Percentiles rank a stretch among this genome's conserved stretches.
These are phyloP conservation scores for Aegilops speltoides DNA, from an alignment of 176 grass and related monocot species.

Conservation along the genomic window DNA sequence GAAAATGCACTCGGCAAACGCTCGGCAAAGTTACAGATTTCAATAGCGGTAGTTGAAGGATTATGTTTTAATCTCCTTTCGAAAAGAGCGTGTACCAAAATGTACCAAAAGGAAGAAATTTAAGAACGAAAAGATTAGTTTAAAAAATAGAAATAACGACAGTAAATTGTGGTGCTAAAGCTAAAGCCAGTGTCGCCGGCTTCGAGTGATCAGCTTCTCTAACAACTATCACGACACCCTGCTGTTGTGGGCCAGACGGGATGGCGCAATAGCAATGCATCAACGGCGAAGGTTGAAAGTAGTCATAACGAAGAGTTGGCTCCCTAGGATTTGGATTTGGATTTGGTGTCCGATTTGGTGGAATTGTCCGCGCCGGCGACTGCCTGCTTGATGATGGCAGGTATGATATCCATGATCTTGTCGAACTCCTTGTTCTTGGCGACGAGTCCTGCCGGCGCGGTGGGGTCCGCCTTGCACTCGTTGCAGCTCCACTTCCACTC, in stretches of 20 bases:
- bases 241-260: not conserved
- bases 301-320: not conserved
- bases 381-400: not conserved
- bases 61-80: too few relatives aligned
- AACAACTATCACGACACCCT: not conserved
- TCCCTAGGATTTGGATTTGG: not conserved
- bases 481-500: conserved; percentile 24
- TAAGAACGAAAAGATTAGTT: too few relatives aligned
- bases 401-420: conserved; percentile 12
- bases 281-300: not conserved
- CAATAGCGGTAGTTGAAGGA: too few relatives aligned
- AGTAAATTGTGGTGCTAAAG: too few relatives aligned
- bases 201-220: too few relatives aligned
- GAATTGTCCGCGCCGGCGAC: not conserved
- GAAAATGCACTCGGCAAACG: too few relatives aligned
- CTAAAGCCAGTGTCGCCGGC: too few relatives aligned
- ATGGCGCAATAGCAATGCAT: not conserved
- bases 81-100: too few relatives aligned
- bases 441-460: conserved; percentile 2
- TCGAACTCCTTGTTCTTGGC: conserved; percentile 11
- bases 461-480: conserved; percentile 15
- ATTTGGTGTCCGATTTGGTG: not conserved
- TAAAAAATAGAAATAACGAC: too few relatives aligned
- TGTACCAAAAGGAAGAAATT: too few relatives aligned
- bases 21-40: too few relatives aligned